Conservation (phyloP, 2,329 filamentous ascomycete genomes). For the Plenodomus lindquistii region DNA sequence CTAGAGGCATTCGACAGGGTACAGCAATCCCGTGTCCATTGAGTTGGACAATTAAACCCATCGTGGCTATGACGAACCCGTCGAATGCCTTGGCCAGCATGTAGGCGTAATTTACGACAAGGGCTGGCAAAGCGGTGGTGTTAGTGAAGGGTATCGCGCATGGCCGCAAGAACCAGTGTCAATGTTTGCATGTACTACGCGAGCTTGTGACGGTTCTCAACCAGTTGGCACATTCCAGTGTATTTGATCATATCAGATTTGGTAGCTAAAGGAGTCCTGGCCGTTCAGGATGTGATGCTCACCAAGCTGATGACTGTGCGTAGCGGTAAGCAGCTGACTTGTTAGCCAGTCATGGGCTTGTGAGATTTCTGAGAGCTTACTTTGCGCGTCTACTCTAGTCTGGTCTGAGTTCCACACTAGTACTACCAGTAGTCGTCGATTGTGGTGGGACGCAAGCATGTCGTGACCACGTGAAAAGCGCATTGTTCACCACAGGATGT, state of each 20-base stretch:
- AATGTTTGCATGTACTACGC: background rate
- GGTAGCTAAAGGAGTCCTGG: too few species aligned
- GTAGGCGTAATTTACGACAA: background rate
- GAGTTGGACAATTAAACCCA: background rate
- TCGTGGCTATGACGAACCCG: background rate
- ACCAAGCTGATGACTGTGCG: background rate
- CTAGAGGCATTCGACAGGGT: background rate
- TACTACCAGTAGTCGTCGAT: too few species aligned
- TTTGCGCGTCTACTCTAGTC: too few species aligned
- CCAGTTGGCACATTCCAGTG: too few species aligned
- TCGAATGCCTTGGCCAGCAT: background rate
- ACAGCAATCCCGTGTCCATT: background rate
- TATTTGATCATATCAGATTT: too few species aligned
- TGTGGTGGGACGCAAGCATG: too few species aligned
- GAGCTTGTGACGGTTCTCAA: background rate
- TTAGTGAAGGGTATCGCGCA: background rate
- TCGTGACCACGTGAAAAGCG: too few species aligned
- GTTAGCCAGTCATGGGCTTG: background rate
- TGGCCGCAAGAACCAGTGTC: background rate
- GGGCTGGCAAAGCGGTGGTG: background rate
- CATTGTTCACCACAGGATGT: too few species aligned
- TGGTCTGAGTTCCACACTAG: too few species aligned
- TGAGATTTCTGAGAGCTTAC: background rate
- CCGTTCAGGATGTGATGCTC: background rate
- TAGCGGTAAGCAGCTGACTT: background rate